A percentile compares a stretch with the other conserved stretches of the same genome.
Conservation (phyloP, 371 early-diverging fungal species). For the Syncephalastrum monosporum region DNA sequence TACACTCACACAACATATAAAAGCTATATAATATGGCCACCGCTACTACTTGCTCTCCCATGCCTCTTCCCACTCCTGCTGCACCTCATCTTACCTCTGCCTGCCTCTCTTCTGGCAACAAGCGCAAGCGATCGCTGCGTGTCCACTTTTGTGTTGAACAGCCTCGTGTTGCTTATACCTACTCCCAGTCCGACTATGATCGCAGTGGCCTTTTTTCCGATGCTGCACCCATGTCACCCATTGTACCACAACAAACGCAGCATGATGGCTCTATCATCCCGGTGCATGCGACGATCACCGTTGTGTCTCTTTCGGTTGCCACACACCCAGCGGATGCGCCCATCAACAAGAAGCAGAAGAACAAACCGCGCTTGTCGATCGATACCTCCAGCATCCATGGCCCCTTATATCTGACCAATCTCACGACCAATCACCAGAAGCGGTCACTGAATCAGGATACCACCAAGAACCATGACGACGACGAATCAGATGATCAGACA, state of each 20-base stretch:
- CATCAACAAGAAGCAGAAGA: constrained; percentile 6
- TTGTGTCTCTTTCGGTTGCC: constrained; percentile 14
- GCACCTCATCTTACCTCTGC: no score
- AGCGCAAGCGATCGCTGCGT: constrained; percentile 18
- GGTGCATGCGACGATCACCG: constrained; percentile 6
- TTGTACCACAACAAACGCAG: constrained; percentile 1
- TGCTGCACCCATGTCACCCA: neutral
- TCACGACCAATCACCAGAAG: constrained; percentile 45
- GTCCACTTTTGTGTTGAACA: constrained; percentile 40
- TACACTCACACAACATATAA: neutral
- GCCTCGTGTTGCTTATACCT: constrained; percentile 32
- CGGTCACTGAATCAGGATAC: constrained; percentile 6
- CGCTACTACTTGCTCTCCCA: neutral
- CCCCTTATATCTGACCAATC: constrained; percentile 43
- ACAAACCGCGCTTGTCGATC: constrained; percentile 33
- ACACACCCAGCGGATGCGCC: constrained; percentile 8
- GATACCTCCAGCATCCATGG: constrained; percentile 40
- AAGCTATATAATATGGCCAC: neutral
- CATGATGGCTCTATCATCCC: neutral
- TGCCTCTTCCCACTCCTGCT: no score
- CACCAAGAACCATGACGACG: constrained; percentile 5
- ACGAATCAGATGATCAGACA: constrained; percentile 6
- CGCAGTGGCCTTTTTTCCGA: constrained; percentile 35
- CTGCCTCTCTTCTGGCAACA: constrained; percentile 2
- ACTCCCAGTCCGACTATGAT: constrained; percentile 47